Conservation (phyloP, 2,329 filamentous ascomycete genomes). For the Knoxdaviesia capensis region DNA sequence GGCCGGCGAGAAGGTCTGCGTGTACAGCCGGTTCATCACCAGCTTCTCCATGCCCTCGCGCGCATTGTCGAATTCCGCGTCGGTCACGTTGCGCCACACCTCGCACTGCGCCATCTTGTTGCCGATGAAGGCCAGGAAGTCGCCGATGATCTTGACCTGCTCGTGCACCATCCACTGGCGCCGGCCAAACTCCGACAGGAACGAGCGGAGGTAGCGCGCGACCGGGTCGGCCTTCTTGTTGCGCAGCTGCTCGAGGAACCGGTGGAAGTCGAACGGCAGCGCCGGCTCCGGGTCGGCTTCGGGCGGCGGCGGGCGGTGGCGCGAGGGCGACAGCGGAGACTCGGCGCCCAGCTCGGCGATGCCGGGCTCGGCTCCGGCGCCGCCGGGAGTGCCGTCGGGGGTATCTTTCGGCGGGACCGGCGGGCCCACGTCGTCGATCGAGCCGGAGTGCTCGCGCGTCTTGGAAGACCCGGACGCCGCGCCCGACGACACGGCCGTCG, state of each 20-base stretch:
- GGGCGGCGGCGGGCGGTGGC: constrained; percentile 47
- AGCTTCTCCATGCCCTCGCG: constrained; percentile 98
- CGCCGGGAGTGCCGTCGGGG: constrained; percentile 8
- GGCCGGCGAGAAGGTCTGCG: constrained; percentile 87
- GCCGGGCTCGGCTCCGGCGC: constrained; percentile 3
- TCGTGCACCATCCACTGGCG: constrained; percentile 99
- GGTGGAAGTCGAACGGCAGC: constrained; percentile 89
- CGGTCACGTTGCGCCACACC: constrained; percentile 87
- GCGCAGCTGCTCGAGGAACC: constrained; percentile 85
- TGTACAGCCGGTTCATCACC: constrained; percentile 94
- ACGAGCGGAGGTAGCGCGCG: constrained; percentile 85
- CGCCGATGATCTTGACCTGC: constrained; percentile 95
- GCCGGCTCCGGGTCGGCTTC: constrained; percentile 63
- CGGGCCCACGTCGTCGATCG: constrained; percentile 26
- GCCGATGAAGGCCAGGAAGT: constrained; percentile 89
- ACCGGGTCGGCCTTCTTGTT: constrained; percentile 97
- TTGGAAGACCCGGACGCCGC: no score
- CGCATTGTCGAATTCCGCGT: constrained; percentile 95
- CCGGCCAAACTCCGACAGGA: constrained; percentile 85
- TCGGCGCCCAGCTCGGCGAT: constrained; percentile 7
- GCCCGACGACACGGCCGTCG: no score
- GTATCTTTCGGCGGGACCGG: constrained; percentile 42
- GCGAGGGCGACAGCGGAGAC: constrained; percentile 24
- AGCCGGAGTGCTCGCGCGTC: constrained; percentile 2
- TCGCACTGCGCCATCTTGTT: constrained; percentile 98